A percentile compares a stretch with the other conserved stretches of the same genome.
Evolutionary conservation across 805 yeast genomes (phyloP).

Genomic region (Alloascoidea africana): DNA sequence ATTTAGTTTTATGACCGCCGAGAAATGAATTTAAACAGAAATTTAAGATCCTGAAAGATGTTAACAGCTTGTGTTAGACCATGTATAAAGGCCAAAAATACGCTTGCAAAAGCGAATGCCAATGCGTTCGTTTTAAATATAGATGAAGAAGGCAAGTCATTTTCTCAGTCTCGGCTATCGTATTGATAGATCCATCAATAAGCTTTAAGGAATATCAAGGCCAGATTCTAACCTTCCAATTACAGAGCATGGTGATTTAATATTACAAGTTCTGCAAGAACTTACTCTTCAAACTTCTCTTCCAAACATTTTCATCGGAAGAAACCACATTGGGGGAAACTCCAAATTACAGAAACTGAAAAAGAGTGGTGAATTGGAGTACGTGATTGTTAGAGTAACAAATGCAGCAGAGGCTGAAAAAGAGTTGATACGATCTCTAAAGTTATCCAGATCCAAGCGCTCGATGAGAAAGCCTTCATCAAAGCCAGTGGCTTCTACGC

Average conservation of each 20-base stretch:
- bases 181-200: too few relatives aligned
- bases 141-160: neutral
- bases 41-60: too few relatives aligned
- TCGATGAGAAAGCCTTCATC: too few relatives aligned
- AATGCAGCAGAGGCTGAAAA: neutral
- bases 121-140: neutral
- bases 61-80: too few relatives aligned
- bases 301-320: constrained; percentile 82
- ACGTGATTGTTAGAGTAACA: constrained; percentile 11
- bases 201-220: too few relatives aligned
- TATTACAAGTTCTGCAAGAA: constrained; percentile 18
- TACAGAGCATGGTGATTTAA: neutral
- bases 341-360: constrained; percentile 69
- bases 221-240: too few relatives aligned
- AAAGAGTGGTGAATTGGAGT: constrained; percentile 42
- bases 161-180: too few relatives aligned
- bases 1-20: too few relatives aligned
- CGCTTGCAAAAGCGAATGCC: neutral
- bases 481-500: too few relatives aligned
- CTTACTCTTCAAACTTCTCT: constrained; percentile 87
- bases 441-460: too few relatives aligned
- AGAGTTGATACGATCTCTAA: too few relatives aligned
- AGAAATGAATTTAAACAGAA: too few relatives aligned
- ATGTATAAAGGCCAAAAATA: neutral
- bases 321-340: constrained; percentile 93